phyloP scores from a whole-genome alignment of 179 eudicot species.

The Carnegiea gigantea region DNA sequence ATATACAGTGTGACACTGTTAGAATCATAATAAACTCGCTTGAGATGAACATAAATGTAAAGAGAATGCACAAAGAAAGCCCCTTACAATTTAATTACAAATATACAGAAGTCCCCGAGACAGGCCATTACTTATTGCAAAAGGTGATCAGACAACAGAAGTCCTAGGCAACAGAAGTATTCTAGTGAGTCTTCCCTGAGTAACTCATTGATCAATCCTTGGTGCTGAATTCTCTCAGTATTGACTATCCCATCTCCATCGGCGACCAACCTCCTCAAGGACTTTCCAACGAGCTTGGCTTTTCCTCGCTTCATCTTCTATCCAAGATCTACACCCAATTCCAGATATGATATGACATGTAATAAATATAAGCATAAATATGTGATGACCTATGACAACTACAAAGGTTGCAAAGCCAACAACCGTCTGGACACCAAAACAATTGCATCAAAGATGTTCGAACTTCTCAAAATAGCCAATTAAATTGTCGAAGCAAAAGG shows the following conservation, averaged over 20 bases:
- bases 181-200: background rate
- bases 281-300: slow-evolving; percentile 78
- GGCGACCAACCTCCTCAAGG: slow-evolving; percentile 72
- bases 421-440: background rate
- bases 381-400: background rate
- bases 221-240: slow-evolving; percentile 12
- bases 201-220: background rate
- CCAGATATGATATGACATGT: background rate
- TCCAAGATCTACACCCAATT: slow-evolving; percentile 72
- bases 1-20: slow-evolving; percentile 18
- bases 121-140: slow-evolving; percentile 29
- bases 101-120: slow-evolving; percentile 24
- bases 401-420: background rate
- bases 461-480: too few relatives aligned
- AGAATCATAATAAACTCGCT: slow-evolving; percentile 1
- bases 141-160: slow-evolving; percentile 5
- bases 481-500: too few relatives aligned
- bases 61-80: background rate
- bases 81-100: slow-evolving; percentile 27
- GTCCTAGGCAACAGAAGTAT: background rate
- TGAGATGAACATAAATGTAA: background rate
- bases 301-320: slow-evolving; percentile 90
- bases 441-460: background rate
- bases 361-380: background rate
- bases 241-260: slow-evolving; percentile 76